Base-by-base conservation (phyloP, 2,329 filamentous ascomycete genomes). In the Claviceps maximensis region DNA sequence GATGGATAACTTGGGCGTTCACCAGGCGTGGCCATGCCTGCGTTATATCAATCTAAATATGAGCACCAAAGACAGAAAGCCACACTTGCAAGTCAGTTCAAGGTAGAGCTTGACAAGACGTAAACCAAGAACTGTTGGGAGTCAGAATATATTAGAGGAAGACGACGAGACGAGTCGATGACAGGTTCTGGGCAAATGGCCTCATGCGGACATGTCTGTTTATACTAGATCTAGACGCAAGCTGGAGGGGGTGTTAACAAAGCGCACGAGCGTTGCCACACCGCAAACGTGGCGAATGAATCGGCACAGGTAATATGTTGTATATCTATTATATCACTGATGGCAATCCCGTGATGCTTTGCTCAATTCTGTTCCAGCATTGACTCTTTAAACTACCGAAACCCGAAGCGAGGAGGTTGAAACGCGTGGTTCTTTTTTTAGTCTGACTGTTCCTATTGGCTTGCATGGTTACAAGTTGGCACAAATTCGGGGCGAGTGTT, bases 1-100 rank as follows among this genome's bases (percentile, higher is more conserved):
- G 12, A 27, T 9, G 46, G 53, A 7, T 48, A 42, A 10, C 42
- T 41, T 27, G 55, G 46, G 3, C 44, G 48, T 9, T 41, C 49
- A 25, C 49, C 33, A 21, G 56, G 45, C 13, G 51, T 48, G 33
- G 49, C 47, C 56, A 58, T 57, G 31, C 19, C 33, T n/a, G 21
- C 23, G n/a, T 49, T 38, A 7, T 27, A 21, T 41, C 13, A 38
- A 8, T 36, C 21, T 33, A 1, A 33, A 19, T 38, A 42, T 10
- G 17, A 41, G 36, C 19, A 19, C 2, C n/a, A n/a, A 50, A 42
- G 36, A 50, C 17, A 17, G 23, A 44, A 29, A 50, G 23, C 25
- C 23, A n/a, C 5, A 4, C 31, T 7, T 21, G 17, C 21, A 42
- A 25, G 8, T 46, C 23, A 31, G 45, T n/a, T n/a, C 13, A 33